Evolutionary conservation across 2,329 filamentous ascomycete genomes (phyloP).

Genomic region (Huntiella abstrusa): DNA sequence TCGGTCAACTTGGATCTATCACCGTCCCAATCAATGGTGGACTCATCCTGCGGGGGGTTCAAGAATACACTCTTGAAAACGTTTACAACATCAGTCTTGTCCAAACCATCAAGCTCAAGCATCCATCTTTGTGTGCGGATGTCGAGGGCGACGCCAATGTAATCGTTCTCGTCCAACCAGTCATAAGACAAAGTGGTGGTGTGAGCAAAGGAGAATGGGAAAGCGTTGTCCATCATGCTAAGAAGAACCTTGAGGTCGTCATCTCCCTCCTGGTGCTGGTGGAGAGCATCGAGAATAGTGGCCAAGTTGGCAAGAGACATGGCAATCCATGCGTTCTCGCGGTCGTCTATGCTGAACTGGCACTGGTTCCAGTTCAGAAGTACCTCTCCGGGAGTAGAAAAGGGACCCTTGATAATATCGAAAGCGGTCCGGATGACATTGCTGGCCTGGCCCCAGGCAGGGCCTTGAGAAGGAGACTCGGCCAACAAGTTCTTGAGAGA

Average conservation of each 20-base stretch:
- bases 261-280: conserved; percentile 8
- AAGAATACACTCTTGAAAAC: conserved; percentile 19
- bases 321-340: conserved; percentile 9
- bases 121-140: conserved; percentile 22
- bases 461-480: conserved; percentile 11
- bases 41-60: conserved; percentile 14
- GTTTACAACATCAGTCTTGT: conserved; percentile 12
- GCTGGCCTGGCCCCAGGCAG: conserved; percentile 9
- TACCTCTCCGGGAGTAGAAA: conserved; percentile 13
- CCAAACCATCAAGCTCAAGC: conserved; percentile 12
- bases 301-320: conserved; percentile 21
- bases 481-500: conserved; percentile 16
- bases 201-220: conserved; percentile 17
- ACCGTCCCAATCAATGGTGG: conserved; percentile 13
- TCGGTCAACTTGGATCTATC: conserved; percentile 11
- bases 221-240: conserved; percentile 16
- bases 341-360: conserved; percentile 2
- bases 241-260: conserved; percentile 16
- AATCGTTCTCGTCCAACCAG: conserved; percentile 13
- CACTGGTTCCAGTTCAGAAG: conserved; percentile 17
- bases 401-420: conserved; percentile 16
- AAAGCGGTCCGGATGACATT: conserved; percentile 13
- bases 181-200: conserved; percentile 11
- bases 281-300: conserved; percentile 17
- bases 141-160: conserved; percentile 16